Conservation (phyloP, 176 grass and related monocot species). For the Poa pratensis region DNA sequence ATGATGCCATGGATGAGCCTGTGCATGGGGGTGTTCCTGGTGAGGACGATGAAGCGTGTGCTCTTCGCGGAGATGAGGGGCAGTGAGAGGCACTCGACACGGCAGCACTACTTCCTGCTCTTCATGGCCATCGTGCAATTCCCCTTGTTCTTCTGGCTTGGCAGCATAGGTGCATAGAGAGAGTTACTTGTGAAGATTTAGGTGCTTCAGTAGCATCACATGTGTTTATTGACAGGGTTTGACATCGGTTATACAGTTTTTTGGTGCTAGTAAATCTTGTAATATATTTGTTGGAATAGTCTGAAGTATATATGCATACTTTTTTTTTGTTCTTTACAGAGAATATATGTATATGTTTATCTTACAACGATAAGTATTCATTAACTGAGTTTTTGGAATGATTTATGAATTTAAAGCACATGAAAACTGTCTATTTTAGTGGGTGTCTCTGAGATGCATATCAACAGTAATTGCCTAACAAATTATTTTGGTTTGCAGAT, state of each 20-base stretch:
- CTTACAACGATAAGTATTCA: not conserved
- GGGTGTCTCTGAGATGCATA: too few species aligned
- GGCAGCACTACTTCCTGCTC: constrained; percentile 83
- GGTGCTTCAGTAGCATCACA: not conserved
- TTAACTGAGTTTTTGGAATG: not conserved
- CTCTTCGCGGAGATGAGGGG: constrained; percentile 68
- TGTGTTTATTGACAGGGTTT: constrained; percentile 20
- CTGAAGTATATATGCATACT: too few species aligned
- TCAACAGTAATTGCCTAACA: too few species aligned
- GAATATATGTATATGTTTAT: too few species aligned
- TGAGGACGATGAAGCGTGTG: constrained; percentile 89
- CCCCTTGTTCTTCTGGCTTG: constrained; percentile 88
- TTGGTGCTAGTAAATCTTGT: not conserved
- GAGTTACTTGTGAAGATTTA: not conserved
- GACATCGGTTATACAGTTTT: constrained; percentile 4
- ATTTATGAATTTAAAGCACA: not conserved
- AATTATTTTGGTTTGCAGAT: not conserved
- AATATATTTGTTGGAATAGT: not conserved
- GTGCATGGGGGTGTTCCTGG: constrained; percentile 85
- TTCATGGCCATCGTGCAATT: constrained; percentile 82
- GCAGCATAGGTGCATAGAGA: constrained; percentile 59
- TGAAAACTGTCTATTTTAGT: too few species aligned
- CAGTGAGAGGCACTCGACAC: constrained; percentile 65
- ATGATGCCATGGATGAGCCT: constrained; percentile 85
- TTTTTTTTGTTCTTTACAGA: too few species aligned